phyloP scores from a whole-genome alignment of 306 rosid genomes.

The Quillaja saponaria region DNA sequence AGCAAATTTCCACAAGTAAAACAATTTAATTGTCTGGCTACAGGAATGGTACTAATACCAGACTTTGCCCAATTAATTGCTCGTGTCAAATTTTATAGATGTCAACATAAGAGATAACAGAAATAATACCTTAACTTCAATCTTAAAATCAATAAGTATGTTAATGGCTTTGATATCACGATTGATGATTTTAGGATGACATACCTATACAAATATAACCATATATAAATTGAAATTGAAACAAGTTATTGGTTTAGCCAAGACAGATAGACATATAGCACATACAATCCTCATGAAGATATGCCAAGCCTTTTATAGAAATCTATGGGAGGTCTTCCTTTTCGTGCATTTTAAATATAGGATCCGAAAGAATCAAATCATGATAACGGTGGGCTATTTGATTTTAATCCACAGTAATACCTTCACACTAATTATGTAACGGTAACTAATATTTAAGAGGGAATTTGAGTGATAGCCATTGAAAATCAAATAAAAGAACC shows the following conservation, averaged over 20 bases:
- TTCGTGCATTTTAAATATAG: constrained; percentile 52
- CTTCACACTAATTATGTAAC: too few species aligned
- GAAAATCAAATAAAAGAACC: too few species aligned
- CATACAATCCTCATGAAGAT: constrained; percentile 98
- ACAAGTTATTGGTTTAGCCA: constrained; percentile 4
- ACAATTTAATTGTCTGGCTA: neutral
- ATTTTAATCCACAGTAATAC: too few species aligned
- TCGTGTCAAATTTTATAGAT: too few species aligned
- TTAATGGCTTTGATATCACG: constrained; percentile 92
- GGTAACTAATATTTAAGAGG: too few species aligned
- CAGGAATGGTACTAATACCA: too few species aligned
- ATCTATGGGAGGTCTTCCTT: constrained; percentile 86
- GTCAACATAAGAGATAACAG: too few species aligned
- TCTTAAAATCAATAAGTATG: constrained; percentile 88
- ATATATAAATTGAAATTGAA: constrained; percentile 14
- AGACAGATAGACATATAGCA: constrained; percentile 17
- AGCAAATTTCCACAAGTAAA: neutral
- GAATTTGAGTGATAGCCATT: too few species aligned
- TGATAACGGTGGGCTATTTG: too few species aligned
- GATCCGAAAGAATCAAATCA: constrained; percentile 23
- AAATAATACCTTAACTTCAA: constrained; percentile 76
- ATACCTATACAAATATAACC: constrained; percentile 40
- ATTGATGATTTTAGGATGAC: constrained; percentile 96
- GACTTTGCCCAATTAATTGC: too few species aligned
- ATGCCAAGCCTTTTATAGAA: constrained; percentile 93